These are phyloP conservation scores for Zhuliangozyma blackwelliae DNA, from an alignment of 1,139 yeast species.

Conservation along the genomic window DNA sequence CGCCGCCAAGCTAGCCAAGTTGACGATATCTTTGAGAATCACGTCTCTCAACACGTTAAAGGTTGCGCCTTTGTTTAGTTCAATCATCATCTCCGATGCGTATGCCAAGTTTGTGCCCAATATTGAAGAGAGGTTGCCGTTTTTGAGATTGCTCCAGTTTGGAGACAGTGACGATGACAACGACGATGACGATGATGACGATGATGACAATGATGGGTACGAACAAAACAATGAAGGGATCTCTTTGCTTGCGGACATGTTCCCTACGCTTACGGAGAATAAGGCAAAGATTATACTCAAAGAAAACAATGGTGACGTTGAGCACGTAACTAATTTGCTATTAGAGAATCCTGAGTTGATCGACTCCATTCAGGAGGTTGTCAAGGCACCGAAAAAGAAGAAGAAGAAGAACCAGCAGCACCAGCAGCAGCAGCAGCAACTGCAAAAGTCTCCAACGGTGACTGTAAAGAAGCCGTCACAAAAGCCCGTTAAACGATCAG, in stretches of 20 bases:
- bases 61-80: conserved; percentile 50
- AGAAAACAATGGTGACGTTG: conserved; percentile 50
- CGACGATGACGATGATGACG: conserved; percentile 23
- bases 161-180: conserved; percentile 5
- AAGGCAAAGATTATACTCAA: conserved; percentile 46
- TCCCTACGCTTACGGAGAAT: conserved; percentile 48
- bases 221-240: conserved; percentile 36
- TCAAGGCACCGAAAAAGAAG: conserved; percentile 6
- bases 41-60: conserved; percentile 36
- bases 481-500: conserved; percentile 8
- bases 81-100: conserved; percentile 44
- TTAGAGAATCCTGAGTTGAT: conserved; percentile 56
- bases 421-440: too few relatives aligned
- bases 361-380: conserved; percentile 16
- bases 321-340: conserved; percentile 52
- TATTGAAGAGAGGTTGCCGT: conserved; percentile 44
- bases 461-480: background rate
- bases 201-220: conserved; percentile 12
- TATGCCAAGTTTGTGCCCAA: conserved; percentile 47
- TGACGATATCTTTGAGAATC: conserved; percentile 40
- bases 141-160: conserved; percentile 21
- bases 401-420: conserved; percentile 1
- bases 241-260: conserved; percentile 46
- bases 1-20: conserved; percentile 36
- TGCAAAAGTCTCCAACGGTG: conserved; percentile 1